Percentiles rank a stretch among this genome's conserved stretches.
Conservation (phyloP, 2,329 filamentous ascomycete genomes). For the Fusarium kyushuense region DNA sequence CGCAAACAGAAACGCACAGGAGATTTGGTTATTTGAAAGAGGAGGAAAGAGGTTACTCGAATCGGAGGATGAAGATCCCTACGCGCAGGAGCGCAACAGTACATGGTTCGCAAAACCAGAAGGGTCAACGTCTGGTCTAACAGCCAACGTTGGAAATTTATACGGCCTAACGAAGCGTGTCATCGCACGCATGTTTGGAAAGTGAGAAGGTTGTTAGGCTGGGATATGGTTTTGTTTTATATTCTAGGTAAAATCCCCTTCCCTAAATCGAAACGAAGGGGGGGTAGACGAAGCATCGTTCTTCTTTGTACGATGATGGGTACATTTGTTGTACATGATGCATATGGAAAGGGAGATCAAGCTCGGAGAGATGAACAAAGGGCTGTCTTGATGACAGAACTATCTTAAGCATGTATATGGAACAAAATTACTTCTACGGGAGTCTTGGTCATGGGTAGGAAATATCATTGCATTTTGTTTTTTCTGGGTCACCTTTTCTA, state of each 20-base stretch:
- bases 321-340: constrained; percentile 42
- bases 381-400: constrained; percentile 37
- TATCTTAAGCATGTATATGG: constrained; percentile 46
- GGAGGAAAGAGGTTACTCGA: constrained; percentile 38
- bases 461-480: constrained; percentile 46
- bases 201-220: constrained; percentile 10
- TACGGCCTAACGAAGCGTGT: constrained; percentile 34
- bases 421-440: constrained; percentile 42
- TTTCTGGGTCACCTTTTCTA: constrained; percentile 14
- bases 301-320: not conserved
- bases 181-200: constrained; percentile 34
- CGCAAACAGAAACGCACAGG: constrained; percentile 36
- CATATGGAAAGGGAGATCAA: constrained; percentile 1
- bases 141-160: constrained; percentile 21
- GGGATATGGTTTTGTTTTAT: constrained; percentile 3
- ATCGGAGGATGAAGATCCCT: constrained; percentile 17
- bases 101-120: constrained; percentile 27
- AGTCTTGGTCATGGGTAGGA: constrained; percentile 47
- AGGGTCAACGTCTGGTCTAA: constrained; percentile 21
- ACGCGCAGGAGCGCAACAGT: constrained; percentile 8
- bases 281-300: constrained; percentile 3
- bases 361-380: constrained; percentile 4
- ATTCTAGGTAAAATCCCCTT: constrained; percentile 17
- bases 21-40: constrained; percentile 43
- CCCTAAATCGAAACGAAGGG: not conserved